Evolutionary conservation across 2,329 filamentous ascomycete species (phyloP), one percentile per base, ranked within the genome.

Genomic region (Fusarium austroafricanum): DNA sequence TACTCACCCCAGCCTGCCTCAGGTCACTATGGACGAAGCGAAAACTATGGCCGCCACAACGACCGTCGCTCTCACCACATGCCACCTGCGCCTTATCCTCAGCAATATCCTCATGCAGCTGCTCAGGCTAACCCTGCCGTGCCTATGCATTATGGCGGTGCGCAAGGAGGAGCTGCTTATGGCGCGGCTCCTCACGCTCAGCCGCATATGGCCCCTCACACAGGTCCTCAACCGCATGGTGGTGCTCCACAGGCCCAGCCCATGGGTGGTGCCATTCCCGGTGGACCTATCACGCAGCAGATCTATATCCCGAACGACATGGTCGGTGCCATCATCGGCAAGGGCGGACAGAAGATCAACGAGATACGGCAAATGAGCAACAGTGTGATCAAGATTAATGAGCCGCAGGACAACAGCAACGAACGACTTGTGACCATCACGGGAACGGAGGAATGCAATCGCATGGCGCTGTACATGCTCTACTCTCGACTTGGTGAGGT

Each of bases 261-360:
- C 10, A 90, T 94, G 82, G 88, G 90, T 67, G 88, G 88, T 18
- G 88, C 79, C 43, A 89, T 81, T 86, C 76, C 79, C 7, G 82
- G 80, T 14, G 79, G 81, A 23, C 93, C 94, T 50, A 85, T 98
- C 75, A 99, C 96, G 5, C 96, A 99, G 81, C 96, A 99, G 81
- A 99, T 99, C 71, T 99, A 92, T 82, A 99, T 99, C 74, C 96
- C 96, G 60, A 99, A 99, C 78, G 96, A 99, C 76, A 98, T 99
- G 96, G 96, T 99, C 54, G 96, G 96, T 67, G 96, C 96, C 56
- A 99, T 99, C 75, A 99, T 99, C 74, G 96, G 96, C 76, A 99
- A 99, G 83, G 96, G 96, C 65, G 96, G 96, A 69, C 92, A 94
- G 56, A 99, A 99, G 87, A 99, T 99, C 86, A 99, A 99, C 78